phyloP scores from a whole-genome alignment of 352 stramenopile species.

The Pythium utonaiense region DNA sequence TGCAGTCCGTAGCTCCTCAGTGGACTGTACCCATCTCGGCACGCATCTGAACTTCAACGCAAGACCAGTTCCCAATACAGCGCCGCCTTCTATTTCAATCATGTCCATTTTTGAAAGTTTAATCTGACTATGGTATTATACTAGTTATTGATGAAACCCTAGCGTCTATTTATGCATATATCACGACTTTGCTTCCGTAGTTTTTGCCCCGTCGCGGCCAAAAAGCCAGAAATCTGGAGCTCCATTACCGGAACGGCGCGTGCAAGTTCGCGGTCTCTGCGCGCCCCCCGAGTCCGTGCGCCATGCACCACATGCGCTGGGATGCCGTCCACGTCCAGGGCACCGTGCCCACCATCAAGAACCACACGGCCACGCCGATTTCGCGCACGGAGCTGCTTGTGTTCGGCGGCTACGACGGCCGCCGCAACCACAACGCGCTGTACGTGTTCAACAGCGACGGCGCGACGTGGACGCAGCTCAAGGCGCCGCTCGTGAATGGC shows the following conservation, averaged over 20 bases:
- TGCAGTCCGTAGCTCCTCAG: no score
- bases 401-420: slow-evolving; percentile 95
- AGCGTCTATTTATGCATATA: neutral
- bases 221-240: neutral
- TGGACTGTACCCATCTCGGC: neutral
- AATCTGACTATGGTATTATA: no score
- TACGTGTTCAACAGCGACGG: slow-evolving; percentile 85
- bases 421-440: slow-evolving; percentile 93
- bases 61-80: slow-evolving; percentile 6
- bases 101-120: no score
- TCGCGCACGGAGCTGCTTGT: slow-evolving; percentile 58
- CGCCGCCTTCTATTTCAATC: neutral
- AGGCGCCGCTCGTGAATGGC: slow-evolving; percentile 35
- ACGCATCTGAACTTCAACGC: slow-evolving; percentile 5
- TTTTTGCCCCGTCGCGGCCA: neutral
- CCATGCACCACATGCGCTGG: slow-evolving; percentile 65
- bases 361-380: slow-evolving; percentile 75
- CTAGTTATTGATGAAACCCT: no score
- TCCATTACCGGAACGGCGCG: neutral
- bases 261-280: neutral
- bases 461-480: slow-evolving; percentile 60
- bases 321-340: slow-evolving; percentile 40
- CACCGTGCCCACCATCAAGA: slow-evolving; percentile 77
- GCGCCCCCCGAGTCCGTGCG: neutral
- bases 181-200: neutral